Base-by-base conservation (phyloP, 495 filamentous ascomycete genomes). In the Aspergillus steynii region DNA sequence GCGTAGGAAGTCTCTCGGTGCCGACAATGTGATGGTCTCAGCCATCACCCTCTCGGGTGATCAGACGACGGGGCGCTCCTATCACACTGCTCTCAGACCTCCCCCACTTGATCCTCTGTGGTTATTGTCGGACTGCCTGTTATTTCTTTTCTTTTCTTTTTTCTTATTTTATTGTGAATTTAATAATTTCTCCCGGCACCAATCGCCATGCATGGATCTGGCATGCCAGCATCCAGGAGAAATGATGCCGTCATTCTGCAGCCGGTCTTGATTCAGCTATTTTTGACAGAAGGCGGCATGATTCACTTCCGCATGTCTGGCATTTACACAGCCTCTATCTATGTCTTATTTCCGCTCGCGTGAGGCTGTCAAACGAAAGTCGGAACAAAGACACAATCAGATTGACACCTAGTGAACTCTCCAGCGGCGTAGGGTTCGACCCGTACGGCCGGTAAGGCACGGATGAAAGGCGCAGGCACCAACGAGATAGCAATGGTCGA, bases 11-110 rank as follows among this genome's bases (percentile, higher is more conserved):
- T 10, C 7, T 29, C 14, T 55, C 27, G 46, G 15, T 25, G 37
- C 28, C n/a, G 45, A 55, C 34, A 51, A 26, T 55, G 20, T 61
- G 58, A 60, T 51, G 46, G 37, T 10, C 46, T 49, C 58, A 46
- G 29, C 58, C 34, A 45, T 55, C 54, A 61, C 55, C 57, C 55
- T 55, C 47, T 5, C 55, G 51, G 2, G 56, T 50, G 60, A 61
- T 66, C 64, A 66, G 64, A 53, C 60, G 64, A 66, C 64, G 54
- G 29, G 26, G 4, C 52, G 50, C 56, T 57, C 57, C 64, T 57
- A 65, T 60, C 60, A 58, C 50, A 60, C 51, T 47, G 53, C 42
- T 58, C 53, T 29, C 59, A 20, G 47, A 54, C 53, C 42, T 45
- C 53, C 52, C 49, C 50, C 55, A 25, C 46, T 27, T 27, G 26